Conservation (phyloP, 192 early-diverging fungal species). For the Coemansia sp. region DNA sequence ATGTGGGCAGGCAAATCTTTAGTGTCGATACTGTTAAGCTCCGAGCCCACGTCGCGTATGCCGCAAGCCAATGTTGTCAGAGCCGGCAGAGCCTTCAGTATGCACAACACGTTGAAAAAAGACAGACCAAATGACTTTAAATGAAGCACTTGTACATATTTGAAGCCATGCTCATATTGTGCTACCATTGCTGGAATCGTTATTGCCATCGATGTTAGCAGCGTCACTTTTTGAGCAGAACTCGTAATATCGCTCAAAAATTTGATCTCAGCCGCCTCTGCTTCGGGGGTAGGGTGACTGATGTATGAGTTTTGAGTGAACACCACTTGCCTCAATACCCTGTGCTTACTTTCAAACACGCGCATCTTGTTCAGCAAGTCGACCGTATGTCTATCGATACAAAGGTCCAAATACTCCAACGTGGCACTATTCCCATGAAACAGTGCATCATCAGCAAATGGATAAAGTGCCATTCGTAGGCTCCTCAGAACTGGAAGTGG, state of each 20-base stretch:
- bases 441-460: constrained; percentile 8
- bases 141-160: background rate
- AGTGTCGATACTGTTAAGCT: background rate
- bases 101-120: background rate
- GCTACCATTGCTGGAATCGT: background rate
- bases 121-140: background rate
- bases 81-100: background rate
- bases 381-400: background rate
- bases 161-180: background rate
- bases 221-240: too few relatives aligned
- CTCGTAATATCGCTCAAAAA: background rate
- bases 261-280: background rate
- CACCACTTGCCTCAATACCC: background rate
- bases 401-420: background rate
- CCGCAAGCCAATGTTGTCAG: background rate
- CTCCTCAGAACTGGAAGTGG: constrained; percentile 1
- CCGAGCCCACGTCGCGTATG: background rate
- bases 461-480: background rate
- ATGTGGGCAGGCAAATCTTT: background rate
- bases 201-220: too few relatives aligned
- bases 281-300: background rate
- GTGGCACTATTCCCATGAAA: constrained; percentile 8
- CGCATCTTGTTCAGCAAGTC: background rate
- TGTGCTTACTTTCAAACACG: background rate
- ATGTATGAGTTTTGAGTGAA: background rate